Evolutionary conservation across 768 basidiomycete genomes (phyloP).

Genomic region (Astraeus odoratus): DNA sequence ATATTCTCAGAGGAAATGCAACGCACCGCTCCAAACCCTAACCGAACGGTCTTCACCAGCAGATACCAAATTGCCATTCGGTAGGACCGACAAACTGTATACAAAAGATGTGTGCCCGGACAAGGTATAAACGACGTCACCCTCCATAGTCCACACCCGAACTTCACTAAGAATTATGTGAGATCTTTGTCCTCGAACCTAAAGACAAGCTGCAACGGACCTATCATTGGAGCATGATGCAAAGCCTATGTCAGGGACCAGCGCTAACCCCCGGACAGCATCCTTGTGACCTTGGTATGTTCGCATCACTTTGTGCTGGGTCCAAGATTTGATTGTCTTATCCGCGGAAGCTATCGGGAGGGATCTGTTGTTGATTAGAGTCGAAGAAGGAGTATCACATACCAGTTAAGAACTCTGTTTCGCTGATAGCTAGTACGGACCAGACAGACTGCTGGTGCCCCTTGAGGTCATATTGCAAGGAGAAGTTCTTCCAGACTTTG

Average conservation of each 20-base stretch:
- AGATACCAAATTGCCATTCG: conserved; percentile 79
- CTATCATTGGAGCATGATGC: conserved; percentile 95
- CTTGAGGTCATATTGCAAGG: conserved; percentile 63
- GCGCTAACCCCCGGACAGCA: conserved; percentile 79
- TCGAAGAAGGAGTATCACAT: conserved; percentile 9
- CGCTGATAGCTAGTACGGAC: conserved; percentile 79
- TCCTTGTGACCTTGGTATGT: conserved; percentile 86
- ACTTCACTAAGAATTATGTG: conserved; percentile 57
- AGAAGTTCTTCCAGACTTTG: conserved; percentile 86
- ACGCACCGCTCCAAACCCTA: conserved; percentile 81
- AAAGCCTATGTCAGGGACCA: conserved; percentile 83
- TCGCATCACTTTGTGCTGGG: conserved; percentile 62
- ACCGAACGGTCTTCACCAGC: conserved; percentile 92
- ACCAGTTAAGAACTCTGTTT: conserved; percentile 81
- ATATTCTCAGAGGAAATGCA: conserved; percentile 4
- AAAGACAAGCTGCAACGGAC: conserved; percentile 30
- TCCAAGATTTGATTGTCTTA: conserved; percentile 88
- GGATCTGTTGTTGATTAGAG: conserved; percentile 5
- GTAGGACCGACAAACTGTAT: conserved; percentile 79
- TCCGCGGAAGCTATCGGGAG: conserved; percentile 75
- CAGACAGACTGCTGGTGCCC: conserved; percentile 91
- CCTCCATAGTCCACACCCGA: conserved; percentile 83
- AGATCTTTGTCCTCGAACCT: conserved; percentile 2
- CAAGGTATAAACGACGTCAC: conserved; percentile 70
- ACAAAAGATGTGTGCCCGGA: conserved; percentile 97